These are phyloP conservation scores for Pleodorina starrii DNA, from an alignment of 139 green algal genomes.

Conservation along the genomic window DNA sequence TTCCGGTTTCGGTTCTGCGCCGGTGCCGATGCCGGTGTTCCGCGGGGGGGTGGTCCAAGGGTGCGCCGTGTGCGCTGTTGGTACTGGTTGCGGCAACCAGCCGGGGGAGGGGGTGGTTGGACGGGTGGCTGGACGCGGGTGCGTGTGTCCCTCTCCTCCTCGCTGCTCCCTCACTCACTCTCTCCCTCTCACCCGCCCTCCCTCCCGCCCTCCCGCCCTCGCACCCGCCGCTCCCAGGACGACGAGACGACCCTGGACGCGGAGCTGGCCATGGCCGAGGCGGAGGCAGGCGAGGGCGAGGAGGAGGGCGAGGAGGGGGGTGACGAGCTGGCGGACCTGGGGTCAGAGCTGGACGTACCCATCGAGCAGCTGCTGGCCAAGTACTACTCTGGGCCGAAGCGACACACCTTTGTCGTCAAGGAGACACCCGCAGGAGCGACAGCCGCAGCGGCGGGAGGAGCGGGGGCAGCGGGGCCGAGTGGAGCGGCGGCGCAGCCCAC, in stretches of 20 bases:
- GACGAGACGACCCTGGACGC: constrained; percentile 83
- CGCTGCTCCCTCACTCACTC: too few relatives aligned
- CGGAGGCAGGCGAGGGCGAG: constrained; percentile 44
- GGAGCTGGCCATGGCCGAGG: constrained; percentile 62
- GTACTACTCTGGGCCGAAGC: constrained; percentile 63
- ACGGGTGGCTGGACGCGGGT: too few relatives aligned
- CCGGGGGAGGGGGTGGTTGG: too few relatives aligned
- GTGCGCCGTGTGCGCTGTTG: too few relatives aligned
- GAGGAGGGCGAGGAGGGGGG: constrained; percentile 18
- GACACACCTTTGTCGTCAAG: constrained; percentile 31
- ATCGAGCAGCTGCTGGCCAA: constrained; percentile 88
- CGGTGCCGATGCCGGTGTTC: too few relatives aligned
- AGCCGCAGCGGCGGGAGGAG: neutral
- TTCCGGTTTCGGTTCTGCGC: too few relatives aligned
- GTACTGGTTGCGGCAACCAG: too few relatives aligned
- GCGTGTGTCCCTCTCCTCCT: too few relatives aligned
- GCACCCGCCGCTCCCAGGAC: constrained; percentile 47
- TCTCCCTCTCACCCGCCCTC: too few relatives aligned
- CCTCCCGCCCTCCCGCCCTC: too few relatives aligned
- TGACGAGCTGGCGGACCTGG: constrained; percentile 82
- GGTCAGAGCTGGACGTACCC: constrained; percentile 87
- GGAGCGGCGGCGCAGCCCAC: neutral
- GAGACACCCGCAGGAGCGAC: neutral
- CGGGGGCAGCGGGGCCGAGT: neutral
- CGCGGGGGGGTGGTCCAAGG: too few relatives aligned